phyloP scores from a whole-genome alignment of 2,329 filamentous ascomycete species.

The Fusarium drepaniforme region DNA sequence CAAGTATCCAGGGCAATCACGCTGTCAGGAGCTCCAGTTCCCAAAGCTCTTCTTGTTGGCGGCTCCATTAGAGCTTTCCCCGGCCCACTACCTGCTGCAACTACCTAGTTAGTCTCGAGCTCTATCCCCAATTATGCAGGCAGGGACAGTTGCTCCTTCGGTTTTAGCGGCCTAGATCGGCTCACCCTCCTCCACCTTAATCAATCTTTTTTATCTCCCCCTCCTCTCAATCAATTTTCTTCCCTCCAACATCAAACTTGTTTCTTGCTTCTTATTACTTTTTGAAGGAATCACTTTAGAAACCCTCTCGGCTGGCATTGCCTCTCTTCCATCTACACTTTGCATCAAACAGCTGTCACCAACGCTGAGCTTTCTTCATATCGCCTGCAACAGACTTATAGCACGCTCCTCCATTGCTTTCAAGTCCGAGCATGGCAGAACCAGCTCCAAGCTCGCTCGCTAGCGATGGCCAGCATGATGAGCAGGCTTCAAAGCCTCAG shows the following conservation, averaged over 20 bases:
- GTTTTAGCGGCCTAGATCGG: slow-evolving; percentile 41
- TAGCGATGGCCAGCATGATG: slow-evolving; percentile 49
- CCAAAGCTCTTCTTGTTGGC: slow-evolving; percentile 4
- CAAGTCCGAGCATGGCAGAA: slow-evolving; percentile 61
- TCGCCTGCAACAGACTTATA: slow-evolving; percentile 52
- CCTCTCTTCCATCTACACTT: slow-evolving; percentile 29
- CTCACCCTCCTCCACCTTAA: slow-evolving; percentile 26
- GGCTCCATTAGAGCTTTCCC: slow-evolving; percentile 26
- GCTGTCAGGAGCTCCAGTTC: background rate
- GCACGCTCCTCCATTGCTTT: slow-evolving; percentile 66
- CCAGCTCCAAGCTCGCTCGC: slow-evolving; percentile 44
- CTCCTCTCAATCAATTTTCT: slow-evolving; percentile 16
- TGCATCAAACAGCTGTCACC: slow-evolving; percentile 13
- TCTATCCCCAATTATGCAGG: slow-evolving; percentile 24
- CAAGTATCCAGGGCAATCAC: background rate
- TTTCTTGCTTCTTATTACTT: background rate
- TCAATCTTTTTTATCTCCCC: slow-evolving; percentile 24
- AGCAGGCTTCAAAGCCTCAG: slow-evolving; percentile 35
- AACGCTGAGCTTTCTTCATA: background rate
- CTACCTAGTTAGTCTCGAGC: background rate
- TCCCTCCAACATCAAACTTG: slow-evolving; percentile 25
- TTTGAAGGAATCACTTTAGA: background rate
- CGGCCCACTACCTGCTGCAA: background rate
- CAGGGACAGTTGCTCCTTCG: slow-evolving; percentile 26
- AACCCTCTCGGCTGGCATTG: slow-evolving; percentile 39